Evolutionary conservation across 108 stramenopile genomes (phyloP), one percentile per base, ranked within the genome.

Genomic region (Cylindrotheca fusiformis): DNA sequence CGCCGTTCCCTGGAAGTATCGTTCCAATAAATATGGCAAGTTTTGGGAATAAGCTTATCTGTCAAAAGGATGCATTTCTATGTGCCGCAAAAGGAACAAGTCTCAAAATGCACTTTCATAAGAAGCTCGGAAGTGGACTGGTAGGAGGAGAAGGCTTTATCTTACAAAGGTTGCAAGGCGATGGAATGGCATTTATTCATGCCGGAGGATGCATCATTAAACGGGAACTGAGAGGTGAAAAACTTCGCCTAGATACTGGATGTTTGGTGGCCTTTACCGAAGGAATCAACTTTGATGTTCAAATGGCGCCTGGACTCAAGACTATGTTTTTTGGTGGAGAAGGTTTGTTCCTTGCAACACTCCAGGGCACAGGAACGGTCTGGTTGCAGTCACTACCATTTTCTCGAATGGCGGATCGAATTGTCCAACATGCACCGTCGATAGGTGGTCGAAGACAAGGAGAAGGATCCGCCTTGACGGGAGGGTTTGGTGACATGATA

Each of bases 141-240:
- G 90, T 93, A 60, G 92, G 92, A n/a, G 92, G 92, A 0, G 92
- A 93, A 63, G 92, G 92, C 14, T 93, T 93, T 54, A 78, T 93
- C 17, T 65, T 93, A 51, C 89, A 93, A 68, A 57, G 72, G 18
- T 67, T 93, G 51, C 60, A 83, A 48, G 85, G 81, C 8, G 69
- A 81, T 29, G 86, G 84, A 17, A 77, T 85, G 59, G 87, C 76
- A 4, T 91, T 93, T 68, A 49, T 90, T 55, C 86, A 90, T 65
- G 91, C 88, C 5, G 81, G 86, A 20, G 92, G 92, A 14, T 66
- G 81, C 12, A 49, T 91, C 3, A 87, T 91, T 17, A 69, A 67
- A 58, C 52, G 75, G 26, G 83, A 87, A 48, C 60, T 94, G 22
- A 63, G 69, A 1, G 80, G 75, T 27, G 92, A 94, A 75, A 73